Conservation (phyloP, 192 early-diverging fungal species). For the Geranomyces variabilis region DNA sequence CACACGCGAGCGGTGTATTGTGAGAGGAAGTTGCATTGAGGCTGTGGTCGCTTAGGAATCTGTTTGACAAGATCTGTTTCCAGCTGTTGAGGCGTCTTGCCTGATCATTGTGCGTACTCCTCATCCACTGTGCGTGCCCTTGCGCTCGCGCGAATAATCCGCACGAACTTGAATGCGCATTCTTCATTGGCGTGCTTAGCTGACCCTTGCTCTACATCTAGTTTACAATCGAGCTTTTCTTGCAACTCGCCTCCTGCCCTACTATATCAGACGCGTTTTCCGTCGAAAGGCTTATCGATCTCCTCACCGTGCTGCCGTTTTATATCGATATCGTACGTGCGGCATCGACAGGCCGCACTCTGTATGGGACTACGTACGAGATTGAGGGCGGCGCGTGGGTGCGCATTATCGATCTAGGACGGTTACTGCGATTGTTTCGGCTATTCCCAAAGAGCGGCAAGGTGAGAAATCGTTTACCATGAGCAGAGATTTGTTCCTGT, state of each 20-base stretch:
- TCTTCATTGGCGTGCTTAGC: no score
- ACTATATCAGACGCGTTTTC: not conserved
- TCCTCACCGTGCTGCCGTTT: slow-evolving; percentile 27
- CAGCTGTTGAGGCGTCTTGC: slow-evolving; percentile 24
- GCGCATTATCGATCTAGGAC: slow-evolving; percentile 15
- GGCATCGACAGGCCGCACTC: not conserved
- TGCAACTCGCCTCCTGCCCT: not conserved
- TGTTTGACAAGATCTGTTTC: not conserved
- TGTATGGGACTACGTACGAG: slow-evolving; percentile 23
- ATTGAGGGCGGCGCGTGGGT: slow-evolving; percentile 36
- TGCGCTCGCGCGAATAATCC: no score
- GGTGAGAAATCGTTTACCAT: not conserved
- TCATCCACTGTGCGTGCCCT: not conserved
- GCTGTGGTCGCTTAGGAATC: no score
- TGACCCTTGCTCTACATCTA: not conserved
- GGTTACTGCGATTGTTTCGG: slow-evolving; percentile 23
- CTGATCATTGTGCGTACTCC: slow-evolving; percentile 16
- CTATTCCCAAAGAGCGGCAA: slow-evolving; percentile 30
- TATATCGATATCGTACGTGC: slow-evolving; percentile 34
- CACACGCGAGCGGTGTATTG: not conserved
- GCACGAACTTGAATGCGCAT: no score
- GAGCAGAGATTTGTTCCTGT: not conserved
- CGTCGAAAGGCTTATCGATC: slow-evolving; percentile 8
- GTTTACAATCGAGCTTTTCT: slow-evolving; percentile 27
- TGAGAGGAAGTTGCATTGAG: not conserved